Percentiles rank a stretch among this genome's conserved stretches.
Evolutionary conservation across 441 rosid species (phyloP).

Genomic region (Gossypium aridum): DNA sequence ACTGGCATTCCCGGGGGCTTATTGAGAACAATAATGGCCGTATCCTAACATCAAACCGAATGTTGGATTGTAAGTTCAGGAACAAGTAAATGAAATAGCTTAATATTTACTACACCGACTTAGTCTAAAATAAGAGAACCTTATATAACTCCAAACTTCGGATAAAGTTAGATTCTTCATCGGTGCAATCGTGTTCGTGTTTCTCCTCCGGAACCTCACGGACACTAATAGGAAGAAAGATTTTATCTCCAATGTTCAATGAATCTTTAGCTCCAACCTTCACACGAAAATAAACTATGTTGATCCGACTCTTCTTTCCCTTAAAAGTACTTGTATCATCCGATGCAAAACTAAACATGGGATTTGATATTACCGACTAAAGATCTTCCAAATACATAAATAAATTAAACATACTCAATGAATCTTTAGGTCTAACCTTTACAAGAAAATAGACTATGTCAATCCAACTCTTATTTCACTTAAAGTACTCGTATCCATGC

Average conservation of each 20-base stretch:
- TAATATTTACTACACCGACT: neutral
- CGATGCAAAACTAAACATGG: neutral
- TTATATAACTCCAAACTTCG: constrained; percentile 62
- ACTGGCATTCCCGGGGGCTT: constrained; percentile 71
- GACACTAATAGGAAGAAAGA: constrained; percentile 67
- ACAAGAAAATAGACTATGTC: too few species aligned
- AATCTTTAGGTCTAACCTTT: too few species aligned
- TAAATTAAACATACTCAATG: neutral
- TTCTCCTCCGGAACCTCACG: constrained; percentile 24
- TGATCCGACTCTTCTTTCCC: neutral
- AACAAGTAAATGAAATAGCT: constrained; percentile 4
- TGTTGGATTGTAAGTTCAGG: constrained; percentile 3
- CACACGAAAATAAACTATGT: constrained; percentile 14
- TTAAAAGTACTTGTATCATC: neutral
- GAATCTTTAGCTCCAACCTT: constrained; percentile 81
- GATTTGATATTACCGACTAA: neutral
- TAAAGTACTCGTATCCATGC: too few species aligned
- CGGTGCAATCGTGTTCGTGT: constrained; percentile 27
- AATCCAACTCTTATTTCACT: too few species aligned
- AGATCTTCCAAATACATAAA: neutral
- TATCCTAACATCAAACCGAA: constrained; percentile 46
- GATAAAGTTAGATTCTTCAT: constrained; percentile 59
- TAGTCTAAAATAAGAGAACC: constrained; percentile 36
- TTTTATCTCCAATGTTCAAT: constrained; percentile 66
- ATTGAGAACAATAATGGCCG: constrained; percentile 48